These are phyloP conservation scores for Metarhizium humberi DNA, from an alignment of 2,329 filamentous ascomycete species.

Conservation along the genomic window DNA sequence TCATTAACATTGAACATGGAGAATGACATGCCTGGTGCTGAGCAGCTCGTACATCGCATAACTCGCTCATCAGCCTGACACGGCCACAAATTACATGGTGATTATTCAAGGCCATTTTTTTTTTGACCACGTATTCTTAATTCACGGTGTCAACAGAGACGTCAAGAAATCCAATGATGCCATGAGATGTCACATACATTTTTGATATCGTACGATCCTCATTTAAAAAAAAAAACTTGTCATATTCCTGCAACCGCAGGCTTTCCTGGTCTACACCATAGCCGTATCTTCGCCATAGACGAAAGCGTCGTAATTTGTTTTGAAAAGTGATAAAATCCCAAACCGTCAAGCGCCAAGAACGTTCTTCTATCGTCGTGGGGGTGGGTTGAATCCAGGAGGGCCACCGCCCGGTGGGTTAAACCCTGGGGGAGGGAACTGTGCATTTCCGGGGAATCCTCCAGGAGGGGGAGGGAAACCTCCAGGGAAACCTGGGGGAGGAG, in stretches of 20 bases:
- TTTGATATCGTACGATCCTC: not conserved
- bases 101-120: not conserved
- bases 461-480: conserved; percentile 38
- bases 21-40: not conserved
- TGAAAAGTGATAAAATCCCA: conserved; percentile 13
- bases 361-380: conserved; percentile 46
- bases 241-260: not conserved
- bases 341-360: conserved; percentile 16
- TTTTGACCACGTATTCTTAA: not conserved
- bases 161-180: conserved; percentile 3
- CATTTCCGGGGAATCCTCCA: conserved; percentile 28
- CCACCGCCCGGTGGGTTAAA: conserved; percentile 21
- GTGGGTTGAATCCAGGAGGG: conserved; percentile 64
- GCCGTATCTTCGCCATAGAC: conserved; percentile 4
- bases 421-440: conserved; percentile 8
- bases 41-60: not conserved
- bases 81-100: not conserved
- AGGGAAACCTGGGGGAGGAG: conserved; percentile 41
- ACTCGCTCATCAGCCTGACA: not conserved
- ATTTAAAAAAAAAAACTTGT: not conserved
- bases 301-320: conserved; percentile 16
- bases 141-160: conserved; percentile 6
- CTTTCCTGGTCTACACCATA: conserved; percentile 3
- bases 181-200: conserved; percentile 5
- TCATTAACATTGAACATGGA: not conserved